Conservation (phyloP, 1,284 basidiomycete genomes). For the Trametes pubescens region DNA sequence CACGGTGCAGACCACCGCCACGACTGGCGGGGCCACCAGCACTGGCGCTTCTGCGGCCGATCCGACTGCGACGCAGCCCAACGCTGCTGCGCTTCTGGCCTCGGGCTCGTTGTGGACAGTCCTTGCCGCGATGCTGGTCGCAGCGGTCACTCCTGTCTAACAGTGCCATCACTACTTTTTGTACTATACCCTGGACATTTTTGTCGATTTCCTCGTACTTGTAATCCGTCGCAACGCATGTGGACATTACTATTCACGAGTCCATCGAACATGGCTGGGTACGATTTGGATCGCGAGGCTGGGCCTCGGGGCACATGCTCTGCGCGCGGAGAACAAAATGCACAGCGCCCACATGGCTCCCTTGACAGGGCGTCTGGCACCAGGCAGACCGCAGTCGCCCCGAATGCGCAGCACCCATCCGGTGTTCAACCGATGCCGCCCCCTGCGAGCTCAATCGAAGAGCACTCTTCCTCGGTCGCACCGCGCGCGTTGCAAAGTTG, state of each 20-base stretch:
- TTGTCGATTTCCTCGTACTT: background rate
- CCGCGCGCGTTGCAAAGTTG: too few species aligned
- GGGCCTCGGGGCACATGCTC: too few species aligned
- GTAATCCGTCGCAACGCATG: background rate
- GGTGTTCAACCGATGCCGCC: background rate
- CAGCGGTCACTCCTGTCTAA: constrained; percentile 4
- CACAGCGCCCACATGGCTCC: background rate
- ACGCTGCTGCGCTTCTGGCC: constrained; percentile 23
- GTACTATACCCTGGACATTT: background rate
- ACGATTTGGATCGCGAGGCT: background rate
- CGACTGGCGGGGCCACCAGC: background rate
- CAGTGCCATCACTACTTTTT: background rate
- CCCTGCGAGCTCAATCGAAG: background rate
- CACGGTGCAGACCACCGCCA: background rate
- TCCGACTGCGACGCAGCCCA: constrained; percentile 14
- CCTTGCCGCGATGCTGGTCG: constrained; percentile 11
- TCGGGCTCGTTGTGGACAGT: constrained; percentile 21
- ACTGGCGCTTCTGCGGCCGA: constrained; percentile 7
- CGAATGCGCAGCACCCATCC: background rate
- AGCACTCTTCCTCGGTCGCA: background rate
- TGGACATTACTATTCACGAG: background rate
- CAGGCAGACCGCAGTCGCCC: background rate
- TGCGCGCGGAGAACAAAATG: background rate
- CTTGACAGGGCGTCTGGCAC: background rate
- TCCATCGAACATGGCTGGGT: background rate